phyloP scores from a whole-genome alignment of 2,329 filamentous ascomycete species.

The Trichoderma guizhouense region DNA sequence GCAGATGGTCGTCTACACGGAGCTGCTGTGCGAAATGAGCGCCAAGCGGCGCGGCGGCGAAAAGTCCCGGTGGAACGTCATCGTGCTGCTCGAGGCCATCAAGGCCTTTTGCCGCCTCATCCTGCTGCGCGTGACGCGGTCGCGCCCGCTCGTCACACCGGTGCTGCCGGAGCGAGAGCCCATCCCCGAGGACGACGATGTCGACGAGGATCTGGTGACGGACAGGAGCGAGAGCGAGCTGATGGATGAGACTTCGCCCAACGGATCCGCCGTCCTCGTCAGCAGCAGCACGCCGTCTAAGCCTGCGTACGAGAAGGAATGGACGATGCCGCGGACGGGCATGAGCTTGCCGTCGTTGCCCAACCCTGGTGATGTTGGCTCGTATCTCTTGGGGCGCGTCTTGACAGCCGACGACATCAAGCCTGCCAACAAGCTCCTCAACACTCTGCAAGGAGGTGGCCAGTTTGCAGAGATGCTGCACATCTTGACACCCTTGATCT shows the following conservation, averaged over 20 bases:
- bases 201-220: constrained; percentile 44
- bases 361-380: constrained; percentile 74
- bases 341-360: constrained; percentile 81
- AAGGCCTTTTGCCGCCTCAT: constrained; percentile 83
- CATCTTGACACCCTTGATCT: constrained; percentile 83
- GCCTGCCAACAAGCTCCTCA: constrained; percentile 80
- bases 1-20: constrained; percentile 90
- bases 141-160: constrained; percentile 76
- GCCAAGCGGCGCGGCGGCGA: constrained; percentile 82
- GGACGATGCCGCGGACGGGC: constrained; percentile 93
- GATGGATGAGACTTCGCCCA: constrained; percentile 39
- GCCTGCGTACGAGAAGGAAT: constrained; percentile 55
- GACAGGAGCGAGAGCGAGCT: constrained; percentile 40
- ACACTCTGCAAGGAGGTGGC: constrained; percentile 68
- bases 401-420: constrained; percentile 96
- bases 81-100: constrained; percentile 78
- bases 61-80: constrained; percentile 76
- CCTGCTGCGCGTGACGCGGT: constrained; percentile 77
- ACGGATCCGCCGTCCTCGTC: constrained; percentile 22
- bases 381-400: constrained; percentile 84
- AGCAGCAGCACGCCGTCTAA: constrained; percentile 21
- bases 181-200: constrained; percentile 56
- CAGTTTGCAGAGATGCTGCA: constrained; percentile 87
- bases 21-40: constrained; percentile 96
- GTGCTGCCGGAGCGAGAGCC: constrained; percentile 82